Conservation (phyloP, 2,329 filamentous ascomycete genomes). For the Ilyonectria mors-panacis region DNA sequence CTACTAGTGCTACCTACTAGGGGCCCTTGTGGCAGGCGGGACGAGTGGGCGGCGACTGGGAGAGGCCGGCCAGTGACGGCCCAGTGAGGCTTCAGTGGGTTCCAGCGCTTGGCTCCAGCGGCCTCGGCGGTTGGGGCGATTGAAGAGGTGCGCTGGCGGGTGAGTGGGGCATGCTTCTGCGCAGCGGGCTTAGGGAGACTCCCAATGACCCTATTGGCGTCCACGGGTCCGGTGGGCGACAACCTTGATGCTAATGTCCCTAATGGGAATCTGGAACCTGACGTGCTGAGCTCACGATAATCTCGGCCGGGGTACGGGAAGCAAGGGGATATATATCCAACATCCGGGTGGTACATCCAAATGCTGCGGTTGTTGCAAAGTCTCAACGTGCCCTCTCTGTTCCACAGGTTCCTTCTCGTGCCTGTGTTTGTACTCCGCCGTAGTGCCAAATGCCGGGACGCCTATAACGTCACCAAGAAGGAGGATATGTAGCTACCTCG, state of each 20-base stretch:
- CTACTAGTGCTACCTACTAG: background rate
- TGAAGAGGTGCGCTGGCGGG: slow-evolving; percentile 19
- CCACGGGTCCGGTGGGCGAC: background rate
- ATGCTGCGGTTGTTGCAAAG: background rate
- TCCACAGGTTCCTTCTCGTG: background rate
- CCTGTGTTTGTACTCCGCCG: background rate
- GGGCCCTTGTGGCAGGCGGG: slow-evolving; percentile 7
- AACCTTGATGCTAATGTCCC: slow-evolving; percentile 1
- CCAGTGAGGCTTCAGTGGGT: slow-evolving; percentile 25
- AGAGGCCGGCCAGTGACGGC: slow-evolving; percentile 2
- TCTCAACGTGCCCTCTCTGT: background rate
- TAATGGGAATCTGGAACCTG: background rate
- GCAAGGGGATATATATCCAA: background rate
- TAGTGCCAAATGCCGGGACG: background rate
- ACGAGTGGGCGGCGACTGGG: slow-evolving; percentile 13
- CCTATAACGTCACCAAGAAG: background rate
- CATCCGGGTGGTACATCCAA: background rate
- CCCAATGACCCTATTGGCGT: background rate
- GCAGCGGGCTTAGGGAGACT: background rate
- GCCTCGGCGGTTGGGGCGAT: slow-evolving; percentile 6
- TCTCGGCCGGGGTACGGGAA: background rate
- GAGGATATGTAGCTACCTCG: background rate
- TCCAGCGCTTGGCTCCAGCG: slow-evolving; percentile 9
- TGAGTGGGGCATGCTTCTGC: slow-evolving; percentile 7
- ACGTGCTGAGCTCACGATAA: background rate